phyloP scores from a whole-genome alignment of 441 rosid species.

The Isatis lusitanica region DNA sequence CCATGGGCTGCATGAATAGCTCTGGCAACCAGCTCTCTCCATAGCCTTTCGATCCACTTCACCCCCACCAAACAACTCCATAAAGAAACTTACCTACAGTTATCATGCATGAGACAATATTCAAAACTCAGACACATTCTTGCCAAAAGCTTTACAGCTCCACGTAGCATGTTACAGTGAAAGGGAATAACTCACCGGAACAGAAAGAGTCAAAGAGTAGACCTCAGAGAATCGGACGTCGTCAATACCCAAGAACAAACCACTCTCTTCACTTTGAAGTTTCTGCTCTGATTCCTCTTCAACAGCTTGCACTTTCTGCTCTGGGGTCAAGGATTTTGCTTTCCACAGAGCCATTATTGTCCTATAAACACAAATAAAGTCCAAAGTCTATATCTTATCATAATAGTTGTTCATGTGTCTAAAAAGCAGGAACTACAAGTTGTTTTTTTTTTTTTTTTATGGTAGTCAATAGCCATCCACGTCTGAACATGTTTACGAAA shows the following conservation, averaged over 20 bases:
- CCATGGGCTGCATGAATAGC: conserved; percentile 88
- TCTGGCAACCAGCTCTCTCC: conserved; percentile 86
- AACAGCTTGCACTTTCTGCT: conserved; percentile 85
- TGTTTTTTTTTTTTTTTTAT: background rate
- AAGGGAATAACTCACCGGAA: conserved; percentile 58
- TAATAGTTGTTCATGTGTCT: background rate
- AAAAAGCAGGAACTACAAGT: background rate
- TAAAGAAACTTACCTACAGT: conserved; percentile 61
- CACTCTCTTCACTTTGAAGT: conserved; percentile 77
- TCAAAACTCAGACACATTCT: background rate
- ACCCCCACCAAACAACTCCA: conserved; percentile 79
- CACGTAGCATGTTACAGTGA: background rate
- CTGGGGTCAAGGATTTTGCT: conserved; percentile 87
- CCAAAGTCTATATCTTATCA: background rate
- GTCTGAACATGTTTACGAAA: background rate
- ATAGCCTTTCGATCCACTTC: conserved; percentile 77
- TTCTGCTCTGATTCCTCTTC: conserved; percentile 90
- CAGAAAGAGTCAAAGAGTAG: conserved; percentile 57
- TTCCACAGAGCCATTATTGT: conserved; percentile 97
- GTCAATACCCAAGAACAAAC: conserved; percentile 76
- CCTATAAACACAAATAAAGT: conserved; percentile 42
- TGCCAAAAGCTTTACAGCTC: background rate
- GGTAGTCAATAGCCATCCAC: background rate
- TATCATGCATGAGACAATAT: conserved; percentile 14
- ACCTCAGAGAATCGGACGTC: conserved; percentile 82